A percentile compares a stretch with the other conserved stretches of the same genome.
These are phyloP conservation scores for Asterionellopsis glacialis DNA, from an alignment of 108 stramenopile species.

Conservation along the genomic window DNA sequence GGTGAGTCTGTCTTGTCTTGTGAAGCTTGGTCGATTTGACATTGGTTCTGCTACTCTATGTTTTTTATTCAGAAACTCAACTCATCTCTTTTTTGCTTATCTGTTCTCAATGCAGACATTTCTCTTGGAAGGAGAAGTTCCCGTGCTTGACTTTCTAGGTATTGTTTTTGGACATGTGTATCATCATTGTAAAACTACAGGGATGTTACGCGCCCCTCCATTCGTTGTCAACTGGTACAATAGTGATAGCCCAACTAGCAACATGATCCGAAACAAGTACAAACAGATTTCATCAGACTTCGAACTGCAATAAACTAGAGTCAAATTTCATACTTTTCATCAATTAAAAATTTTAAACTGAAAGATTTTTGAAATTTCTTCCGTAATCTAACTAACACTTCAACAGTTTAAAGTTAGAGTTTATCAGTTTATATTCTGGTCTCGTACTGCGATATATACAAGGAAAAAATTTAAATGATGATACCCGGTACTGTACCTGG, in stretches of 20 bases:
- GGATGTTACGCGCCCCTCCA: slow-evolving; percentile 58
- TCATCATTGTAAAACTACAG: slow-evolving; percentile 72
- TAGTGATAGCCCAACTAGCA: slow-evolving; percentile 35
- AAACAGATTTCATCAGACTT: slow-evolving; percentile 80
- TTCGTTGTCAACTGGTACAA: slow-evolving; percentile 75
- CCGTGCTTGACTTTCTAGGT: slow-evolving; percentile 89
- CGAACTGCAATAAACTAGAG: slow-evolving; percentile 49
- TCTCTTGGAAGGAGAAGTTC: slow-evolving; percentile 89
- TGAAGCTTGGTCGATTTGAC: neutral
- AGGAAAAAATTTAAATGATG: too few relatives aligned
- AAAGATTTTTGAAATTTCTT: too few relatives aligned
- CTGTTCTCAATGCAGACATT: slow-evolving; percentile 62
- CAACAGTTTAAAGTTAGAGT: too few relatives aligned
- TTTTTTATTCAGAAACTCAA: neutral
- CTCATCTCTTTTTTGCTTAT: neutral
- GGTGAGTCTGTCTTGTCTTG: slow-evolving; percentile 20
- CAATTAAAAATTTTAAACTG: too few relatives aligned
- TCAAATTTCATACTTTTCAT: too few relatives aligned
- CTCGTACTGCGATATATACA: too few relatives aligned
- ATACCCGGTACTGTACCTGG: too few relatives aligned
- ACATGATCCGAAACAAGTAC: slow-evolving; percentile 63
- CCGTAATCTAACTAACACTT: too few relatives aligned
- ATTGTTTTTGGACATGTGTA: slow-evolving; percentile 96
- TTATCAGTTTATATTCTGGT: too few relatives aligned
- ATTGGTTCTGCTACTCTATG: neutral